Evolutionary conservation across 2,329 filamentous ascomycete genomes (phyloP).

Genomic region (Fusarium siculi): DNA sequence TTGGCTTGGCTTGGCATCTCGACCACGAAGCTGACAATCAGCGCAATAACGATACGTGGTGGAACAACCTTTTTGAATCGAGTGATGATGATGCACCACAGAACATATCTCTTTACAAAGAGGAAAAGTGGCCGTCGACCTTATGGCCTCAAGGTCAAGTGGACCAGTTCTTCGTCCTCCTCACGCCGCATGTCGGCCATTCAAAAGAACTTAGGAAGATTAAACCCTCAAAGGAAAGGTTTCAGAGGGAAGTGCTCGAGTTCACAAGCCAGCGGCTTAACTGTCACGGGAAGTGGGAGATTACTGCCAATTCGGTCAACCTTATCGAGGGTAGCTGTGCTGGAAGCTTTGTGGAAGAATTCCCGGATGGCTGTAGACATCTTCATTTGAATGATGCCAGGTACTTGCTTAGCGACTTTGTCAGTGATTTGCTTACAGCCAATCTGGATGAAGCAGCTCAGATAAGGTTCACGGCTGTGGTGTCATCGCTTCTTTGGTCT

Average conservation of each 20-base stretch:
- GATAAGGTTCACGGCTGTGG: background rate
- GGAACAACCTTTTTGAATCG: background rate
- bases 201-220: background rate
- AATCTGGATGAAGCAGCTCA: background rate
- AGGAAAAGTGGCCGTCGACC: background rate
- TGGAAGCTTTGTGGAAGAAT: fast-evolving
- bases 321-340: background rate
- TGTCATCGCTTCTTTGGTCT: background rate
- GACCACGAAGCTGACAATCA: background rate
- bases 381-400: background rate
- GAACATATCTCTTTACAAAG: background rate
- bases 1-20: background rate
- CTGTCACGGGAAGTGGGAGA: background rate
- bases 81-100: background rate
- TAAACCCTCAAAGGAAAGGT: background rate
- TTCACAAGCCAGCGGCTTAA: background rate
- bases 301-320: background rate
- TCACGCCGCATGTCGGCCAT: background rate
- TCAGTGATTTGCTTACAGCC: background rate
- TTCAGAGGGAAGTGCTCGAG: background rate
- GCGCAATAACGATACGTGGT: background rate
- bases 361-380: background rate
- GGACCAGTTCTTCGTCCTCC: background rate
- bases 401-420: background rate
- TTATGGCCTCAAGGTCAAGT: background rate